Conservation (phyloP, 495 filamentous ascomycete genomes). For the Aspergillus baeticus region DNA sequence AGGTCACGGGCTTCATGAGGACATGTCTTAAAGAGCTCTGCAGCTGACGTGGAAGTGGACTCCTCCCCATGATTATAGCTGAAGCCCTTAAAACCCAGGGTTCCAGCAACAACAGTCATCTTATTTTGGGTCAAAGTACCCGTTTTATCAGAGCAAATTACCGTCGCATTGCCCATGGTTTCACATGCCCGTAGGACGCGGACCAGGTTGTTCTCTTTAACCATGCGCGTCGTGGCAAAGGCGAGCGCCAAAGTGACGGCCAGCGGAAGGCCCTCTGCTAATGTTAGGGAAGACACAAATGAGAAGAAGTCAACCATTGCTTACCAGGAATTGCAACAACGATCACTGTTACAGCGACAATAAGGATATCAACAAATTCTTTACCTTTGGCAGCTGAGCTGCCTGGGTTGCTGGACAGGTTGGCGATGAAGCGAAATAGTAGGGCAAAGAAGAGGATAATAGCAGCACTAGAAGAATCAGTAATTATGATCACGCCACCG, state of each 20-base stretch:
- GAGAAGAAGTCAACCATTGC: not conserved
- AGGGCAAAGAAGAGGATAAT: conserved; percentile 63
- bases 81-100: conserved; percentile 56
- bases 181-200: conserved; percentile 65
- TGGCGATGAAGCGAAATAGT: conserved; percentile 58
- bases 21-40: conserved; percentile 38
- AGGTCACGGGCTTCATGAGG: conserved; percentile 45
- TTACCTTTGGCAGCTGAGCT: conserved; percentile 58
- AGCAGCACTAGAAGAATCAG: conserved; percentile 43
- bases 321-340: conserved; percentile 66
- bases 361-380: conserved; percentile 64
- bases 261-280: conserved; percentile 59
- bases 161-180: conserved; percentile 71
- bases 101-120: conserved; percentile 68
- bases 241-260: conserved; percentile 69
- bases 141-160: conserved; percentile 70
- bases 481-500: conserved; percentile 1
- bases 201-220: conserved; percentile 69
- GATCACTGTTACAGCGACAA: conserved; percentile 68
- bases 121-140: conserved; percentile 71
- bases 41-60: conserved; percentile 19
- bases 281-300: conserved; percentile 14
- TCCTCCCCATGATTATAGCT: conserved; percentile 34
- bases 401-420: conserved; percentile 48
- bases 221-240: conserved; percentile 68